Base-by-base conservation (phyloP, 2,329 filamentous ascomycete genomes). In the Cucurbitaria berberidis region DNA sequence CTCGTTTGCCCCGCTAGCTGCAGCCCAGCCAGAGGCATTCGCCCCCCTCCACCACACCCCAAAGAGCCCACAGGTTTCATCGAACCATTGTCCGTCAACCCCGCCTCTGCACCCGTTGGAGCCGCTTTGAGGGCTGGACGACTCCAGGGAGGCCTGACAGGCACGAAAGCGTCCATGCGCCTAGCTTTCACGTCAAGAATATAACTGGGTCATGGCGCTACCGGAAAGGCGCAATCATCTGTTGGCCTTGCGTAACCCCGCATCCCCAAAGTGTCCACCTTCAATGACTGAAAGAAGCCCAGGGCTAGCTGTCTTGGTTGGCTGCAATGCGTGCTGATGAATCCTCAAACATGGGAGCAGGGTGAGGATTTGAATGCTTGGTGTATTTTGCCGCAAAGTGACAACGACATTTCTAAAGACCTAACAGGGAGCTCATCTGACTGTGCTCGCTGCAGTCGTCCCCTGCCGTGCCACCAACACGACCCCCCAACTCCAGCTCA, bases 21-120 rank as follows among this genome's bases (percentile, higher is more conserved):
- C 36, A 51, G 51, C 46, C 50, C 55, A 52, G 51, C 57, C 48
- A 32, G 19, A 38, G 34, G 46, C 42, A 52, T 52, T 66, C 38
- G 62, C 63, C 64, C 61, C 64, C 50, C 51, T 51, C 42, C 56
- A 53, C 43, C 52, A 56, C 41, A 19, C 27, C 45, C 24, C 24
- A 5, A 43, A 15, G 35, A 50, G 57, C 45, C 62, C 50, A 57
- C 48, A 60, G n/a, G 57, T 57, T 55, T 50, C 53, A 51, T 58
- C 51, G 47, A 60, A 49, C 50, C 39, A 50, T 51, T 24, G 53
- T 39, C 60, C 50, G 64, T 60, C 60, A 49, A 56, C 63, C 62
- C 62, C 63, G 59, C 63, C 48, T 56, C 58, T 40, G 51, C 46
- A 54, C 47, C 45, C 48, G 32, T 59, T 58, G 55, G 21, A 54